Conservation (phyloP, 2,329 filamentous ascomycete genomes). For the Aspergillus niger region DNA sequence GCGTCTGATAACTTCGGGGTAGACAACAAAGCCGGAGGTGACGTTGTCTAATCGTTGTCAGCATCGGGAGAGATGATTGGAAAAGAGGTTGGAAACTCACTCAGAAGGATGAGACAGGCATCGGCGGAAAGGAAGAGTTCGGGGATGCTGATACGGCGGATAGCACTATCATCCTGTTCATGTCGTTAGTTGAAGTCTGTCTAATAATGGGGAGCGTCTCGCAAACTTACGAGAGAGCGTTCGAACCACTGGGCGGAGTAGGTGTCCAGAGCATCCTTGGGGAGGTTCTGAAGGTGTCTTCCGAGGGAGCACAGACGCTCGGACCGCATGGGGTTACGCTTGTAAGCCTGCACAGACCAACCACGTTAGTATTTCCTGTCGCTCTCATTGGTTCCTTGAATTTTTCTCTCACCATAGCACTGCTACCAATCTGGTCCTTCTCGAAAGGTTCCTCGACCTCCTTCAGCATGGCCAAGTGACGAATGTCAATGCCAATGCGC, state of each 20-base stretch:
- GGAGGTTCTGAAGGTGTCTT: conserved; percentile 57
- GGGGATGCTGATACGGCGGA: conserved; percentile 60
- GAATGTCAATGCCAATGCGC: conserved; percentile 73
- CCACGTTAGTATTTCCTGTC: conserved; percentile 29
- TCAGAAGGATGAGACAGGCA: conserved; percentile 50
- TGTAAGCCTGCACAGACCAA: conserved; percentile 59
- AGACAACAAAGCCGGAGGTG: conserved; percentile 71
- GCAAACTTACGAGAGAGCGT: conserved; percentile 58
- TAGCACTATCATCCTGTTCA: conserved; percentile 67
- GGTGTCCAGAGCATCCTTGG: conserved; percentile 63
- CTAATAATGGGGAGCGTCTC: not conserved
- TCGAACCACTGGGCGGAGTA: conserved; percentile 76
- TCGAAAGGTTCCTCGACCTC: conserved; percentile 85
- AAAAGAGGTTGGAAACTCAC: conserved; percentile 22
- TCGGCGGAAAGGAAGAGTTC: conserved; percentile 70
- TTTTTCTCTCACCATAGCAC: conserved; percentile 51
- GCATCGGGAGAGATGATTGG: not conserved
- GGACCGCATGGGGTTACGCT: conserved; percentile 60
- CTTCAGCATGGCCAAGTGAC: conserved; percentile 73
- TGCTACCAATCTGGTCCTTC: conserved; percentile 72
- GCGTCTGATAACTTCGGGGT: conserved; percentile 69
- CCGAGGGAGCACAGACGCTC: conserved; percentile 64
- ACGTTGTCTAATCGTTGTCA: conserved; percentile 61
- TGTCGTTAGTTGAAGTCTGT: conserved; percentile 11
- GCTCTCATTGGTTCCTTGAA: not conserved